Percentiles rank a stretch among this genome's conserved stretches.
These are phyloP conservation scores for Russula foetens DNA, from an alignment of 768 basidiomycete species.

Conservation along the genomic window DNA sequence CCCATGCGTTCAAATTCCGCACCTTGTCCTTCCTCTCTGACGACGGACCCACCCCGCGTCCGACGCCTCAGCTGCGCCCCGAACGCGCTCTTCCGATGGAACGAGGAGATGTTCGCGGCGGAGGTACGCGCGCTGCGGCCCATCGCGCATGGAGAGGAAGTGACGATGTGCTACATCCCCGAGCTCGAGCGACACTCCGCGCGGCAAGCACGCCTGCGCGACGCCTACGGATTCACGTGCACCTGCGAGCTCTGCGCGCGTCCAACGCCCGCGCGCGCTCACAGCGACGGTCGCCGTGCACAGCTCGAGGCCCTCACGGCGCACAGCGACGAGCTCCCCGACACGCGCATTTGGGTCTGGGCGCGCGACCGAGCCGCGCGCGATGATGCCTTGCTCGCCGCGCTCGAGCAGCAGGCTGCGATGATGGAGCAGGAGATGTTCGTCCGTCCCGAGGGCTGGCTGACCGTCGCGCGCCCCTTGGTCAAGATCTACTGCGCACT, in stretches of 20 bases:
- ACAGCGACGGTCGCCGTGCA: conserved; percentile 15
- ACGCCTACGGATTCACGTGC: conserved; percentile 29
- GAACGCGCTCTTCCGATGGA: conserved; percentile 21
- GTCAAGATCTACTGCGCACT: conserved; percentile 4
- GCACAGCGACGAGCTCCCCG: conserved; percentile 2
- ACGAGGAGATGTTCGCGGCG: conserved; percentile 25
- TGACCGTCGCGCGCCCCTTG: not conserved
- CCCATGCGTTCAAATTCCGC: not conserved
- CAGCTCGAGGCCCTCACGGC: conserved; percentile 5
- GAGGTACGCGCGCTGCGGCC: conserved; percentile 25
- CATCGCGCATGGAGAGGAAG: conserved; percentile 30
- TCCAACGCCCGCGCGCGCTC: conserved; percentile 5
- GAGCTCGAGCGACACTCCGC: conserved; percentile 11
- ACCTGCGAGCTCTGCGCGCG: conserved; percentile 29
- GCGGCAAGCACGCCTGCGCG: conserved; percentile 24
- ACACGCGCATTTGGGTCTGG: not conserved
- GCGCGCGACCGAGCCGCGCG: not conserved
- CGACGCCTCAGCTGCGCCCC: conserved; percentile 19
- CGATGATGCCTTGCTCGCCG: not conserved
- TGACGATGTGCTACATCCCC: conserved; percentile 26
- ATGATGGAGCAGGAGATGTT: conserved; percentile 2
- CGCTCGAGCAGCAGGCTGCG: not conserved
- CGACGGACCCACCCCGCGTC: not conserved
- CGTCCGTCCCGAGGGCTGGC: conserved; percentile 2
- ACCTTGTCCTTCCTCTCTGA: not conserved